A percentile compares a stretch with the other conserved stretches of the same genome.
Conservation (phyloP, 1,284 basidiomycete genomes). For the Caloboletus firmus region DNA sequence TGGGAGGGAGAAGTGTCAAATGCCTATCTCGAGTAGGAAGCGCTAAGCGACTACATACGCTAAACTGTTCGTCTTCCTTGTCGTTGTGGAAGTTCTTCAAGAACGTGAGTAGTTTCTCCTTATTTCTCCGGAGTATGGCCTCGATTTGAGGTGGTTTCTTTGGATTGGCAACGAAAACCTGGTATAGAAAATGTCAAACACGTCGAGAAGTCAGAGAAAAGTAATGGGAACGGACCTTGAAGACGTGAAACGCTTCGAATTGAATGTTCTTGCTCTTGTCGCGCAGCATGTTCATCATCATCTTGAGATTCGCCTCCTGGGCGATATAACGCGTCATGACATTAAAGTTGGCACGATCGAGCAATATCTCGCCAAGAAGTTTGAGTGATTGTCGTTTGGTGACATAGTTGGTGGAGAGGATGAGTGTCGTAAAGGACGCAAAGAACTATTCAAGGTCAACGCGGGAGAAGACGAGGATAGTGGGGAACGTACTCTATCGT, state of each 20-base stretch:
- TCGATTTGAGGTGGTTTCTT: constrained; percentile 98
- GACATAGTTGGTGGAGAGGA: constrained; percentile 94
- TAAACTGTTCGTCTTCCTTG: constrained; percentile 98
- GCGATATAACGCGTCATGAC: constrained; percentile 99
- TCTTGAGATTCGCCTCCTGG: constrained; percentile 91
- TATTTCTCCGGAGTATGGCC: constrained; percentile 87
- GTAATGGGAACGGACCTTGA: constrained; percentile 69
- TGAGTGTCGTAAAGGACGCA: constrained; percentile 88
- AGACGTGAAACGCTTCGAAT: constrained; percentile 99
- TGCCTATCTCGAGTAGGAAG: not conserved
- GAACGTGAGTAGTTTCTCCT: constrained; percentile 90
- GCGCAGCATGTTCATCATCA: constrained; percentile 99
- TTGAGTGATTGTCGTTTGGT: constrained; percentile 99
- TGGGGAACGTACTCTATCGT: constrained; percentile 73
- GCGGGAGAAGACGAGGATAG: not conserved
- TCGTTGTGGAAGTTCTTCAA: constrained; percentile 96
- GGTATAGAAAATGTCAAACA: constrained; percentile 1
- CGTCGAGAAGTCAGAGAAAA: not conserved
- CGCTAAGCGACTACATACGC: constrained; percentile 44
- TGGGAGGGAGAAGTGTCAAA: constrained; percentile 1
- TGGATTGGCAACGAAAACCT: constrained; percentile 99
- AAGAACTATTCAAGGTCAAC: constrained; percentile 72
- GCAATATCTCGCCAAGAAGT: constrained; percentile 94
- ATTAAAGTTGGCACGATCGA: constrained; percentile 96
- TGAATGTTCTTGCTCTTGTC: constrained; percentile 99